Evolutionary conservation across 768 basidiomycete species (phyloP), one percentile per base, ranked within the genome.

Genomic region (Pisolithus microcarpus): DNA sequence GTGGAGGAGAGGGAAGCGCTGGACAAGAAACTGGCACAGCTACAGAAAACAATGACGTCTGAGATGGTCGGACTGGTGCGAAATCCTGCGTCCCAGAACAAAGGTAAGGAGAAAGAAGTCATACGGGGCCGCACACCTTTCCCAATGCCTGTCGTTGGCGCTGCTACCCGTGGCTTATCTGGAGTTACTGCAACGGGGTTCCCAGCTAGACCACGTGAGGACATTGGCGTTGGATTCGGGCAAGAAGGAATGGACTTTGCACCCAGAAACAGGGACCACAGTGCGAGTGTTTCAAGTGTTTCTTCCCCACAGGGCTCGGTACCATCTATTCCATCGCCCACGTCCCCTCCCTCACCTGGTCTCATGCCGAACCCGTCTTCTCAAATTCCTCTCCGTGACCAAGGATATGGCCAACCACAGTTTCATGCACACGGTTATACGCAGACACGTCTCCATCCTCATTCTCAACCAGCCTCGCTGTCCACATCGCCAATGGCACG

Each of bases 221-320:
- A 49, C 21, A 31, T 18, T 1, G 60, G 58, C 21, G 38, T 61
- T 50, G 75, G 70, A 42, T 67, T 65, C 52, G 67, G 58, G 50
- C 71, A 72, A 43, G 72, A 61, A 28, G 73, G 74, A 24, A 57
- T 66, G 10, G 31, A 52, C 26, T 51, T 54, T 38, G 43, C 58
- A 24, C 13, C 50, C 19, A 79, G 75, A 42, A 80, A 73, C 58
- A 72, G 70, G 54, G 78, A 78, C 58, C 72, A 76, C 19, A 85
- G 84, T 54, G 85, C 84, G 52, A 89, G 87, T 58, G 72, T 87
- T 8, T 88, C 87, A 4, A 85, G 84, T 62, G 70, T 80, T 11
- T 79, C 80, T 54, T 90, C 89, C 18, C 84, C 84, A 1, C 85
- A 78, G 43, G 83, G 82, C 16, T 91, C 89, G 0, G 85, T 89